These are phyloP conservation scores for Ampelocalamus luodianensis DNA, from an alignment of 176 grass and related monocot species.

Conservation along the genomic window DNA sequence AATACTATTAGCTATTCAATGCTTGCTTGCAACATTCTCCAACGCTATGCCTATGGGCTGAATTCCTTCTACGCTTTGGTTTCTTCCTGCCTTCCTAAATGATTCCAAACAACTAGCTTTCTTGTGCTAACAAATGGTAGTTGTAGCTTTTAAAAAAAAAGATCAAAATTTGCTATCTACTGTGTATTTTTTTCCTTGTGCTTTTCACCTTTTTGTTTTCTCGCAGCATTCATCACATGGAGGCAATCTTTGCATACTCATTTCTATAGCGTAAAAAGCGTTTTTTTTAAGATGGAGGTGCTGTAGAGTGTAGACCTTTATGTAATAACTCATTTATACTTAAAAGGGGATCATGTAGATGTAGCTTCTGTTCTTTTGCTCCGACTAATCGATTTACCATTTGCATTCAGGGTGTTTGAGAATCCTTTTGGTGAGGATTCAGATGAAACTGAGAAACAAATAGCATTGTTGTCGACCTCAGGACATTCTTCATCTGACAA, in stretches of 20 bases:
- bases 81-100: not conserved
- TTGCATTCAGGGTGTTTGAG: slow-evolving; percentile 52
- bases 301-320: not conserved
- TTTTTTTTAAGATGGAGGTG: not conserved
- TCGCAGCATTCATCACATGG: not conserved
- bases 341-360: not conserved
- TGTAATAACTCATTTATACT: not conserved
- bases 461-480: slow-evolving; percentile 44
- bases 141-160: not conserved
- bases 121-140: not conserved
- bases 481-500: slow-evolving; percentile 51
- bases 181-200: not conserved
- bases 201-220: slow-evolving; percentile 11
- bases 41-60: not conserved
- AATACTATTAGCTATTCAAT: not conserved
- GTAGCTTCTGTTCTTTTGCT: slow-evolving; percentile 10
- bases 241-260: not conserved
- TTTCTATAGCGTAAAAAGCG: not conserved
- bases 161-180: not conserved
- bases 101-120: not conserved
- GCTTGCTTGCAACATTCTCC: slow-evolving; percentile 15
- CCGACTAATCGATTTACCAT: slow-evolving; percentile 25
- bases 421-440: slow-evolving; percentile 41
- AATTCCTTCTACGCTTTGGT: not conserved
- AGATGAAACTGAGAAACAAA: slow-evolving; percentile 39